A percentile compares a stretch with the other conserved stretches of the same genome.
These are phyloP conservation scores for Penicillium canariense DNA, from an alignment of 495 filamentous ascomycete genomes.

Conservation along the genomic window DNA sequence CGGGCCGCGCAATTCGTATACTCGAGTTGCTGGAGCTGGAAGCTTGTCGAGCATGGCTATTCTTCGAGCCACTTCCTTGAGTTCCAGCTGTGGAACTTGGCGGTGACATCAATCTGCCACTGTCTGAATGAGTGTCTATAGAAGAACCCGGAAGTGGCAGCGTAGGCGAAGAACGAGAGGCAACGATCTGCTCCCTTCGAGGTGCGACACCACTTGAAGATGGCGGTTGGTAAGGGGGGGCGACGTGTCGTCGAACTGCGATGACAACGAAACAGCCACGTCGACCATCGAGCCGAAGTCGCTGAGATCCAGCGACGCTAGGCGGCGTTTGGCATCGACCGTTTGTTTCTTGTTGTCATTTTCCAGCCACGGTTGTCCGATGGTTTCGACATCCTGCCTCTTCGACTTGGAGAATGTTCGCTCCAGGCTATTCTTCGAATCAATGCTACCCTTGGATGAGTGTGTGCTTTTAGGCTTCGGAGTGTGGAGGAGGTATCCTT, in stretches of 20 bases:
- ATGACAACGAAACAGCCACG: constrained; percentile 31
- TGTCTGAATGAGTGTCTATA: background rate
- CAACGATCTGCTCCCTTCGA: background rate
- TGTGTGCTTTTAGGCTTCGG: constrained; percentile 8
- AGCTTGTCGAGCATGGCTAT: constrained; percentile 7
- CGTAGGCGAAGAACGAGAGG: constrained; percentile 9
- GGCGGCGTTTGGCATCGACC: constrained; percentile 18
- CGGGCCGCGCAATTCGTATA: background rate
- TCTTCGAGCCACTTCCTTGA: constrained; percentile 2
- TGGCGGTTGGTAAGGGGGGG: constrained; percentile 33
- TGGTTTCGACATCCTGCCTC: constrained; percentile 38
- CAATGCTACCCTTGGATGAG: constrained; percentile 9
- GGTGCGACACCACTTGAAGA: constrained; percentile 4
- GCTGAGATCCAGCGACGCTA: constrained; percentile 36
- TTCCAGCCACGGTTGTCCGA: constrained; percentile 43
- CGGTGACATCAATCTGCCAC: constrained; percentile 1
- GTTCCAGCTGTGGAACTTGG: constrained; percentile 9
- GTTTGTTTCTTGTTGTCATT: constrained; percentile 24
- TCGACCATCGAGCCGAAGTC: constrained; percentile 39
- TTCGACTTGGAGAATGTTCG: constrained; percentile 30
- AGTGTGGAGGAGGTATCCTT: constrained; percentile 30
- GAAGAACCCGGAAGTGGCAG: constrained; percentile 5
- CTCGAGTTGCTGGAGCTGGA: constrained; percentile 12
- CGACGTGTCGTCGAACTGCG: constrained; percentile 27
- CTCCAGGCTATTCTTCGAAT: constrained; percentile 21